Base-by-base conservation (phyloP, 257 asterid genomes). In the Henckelia pumila region DNA sequence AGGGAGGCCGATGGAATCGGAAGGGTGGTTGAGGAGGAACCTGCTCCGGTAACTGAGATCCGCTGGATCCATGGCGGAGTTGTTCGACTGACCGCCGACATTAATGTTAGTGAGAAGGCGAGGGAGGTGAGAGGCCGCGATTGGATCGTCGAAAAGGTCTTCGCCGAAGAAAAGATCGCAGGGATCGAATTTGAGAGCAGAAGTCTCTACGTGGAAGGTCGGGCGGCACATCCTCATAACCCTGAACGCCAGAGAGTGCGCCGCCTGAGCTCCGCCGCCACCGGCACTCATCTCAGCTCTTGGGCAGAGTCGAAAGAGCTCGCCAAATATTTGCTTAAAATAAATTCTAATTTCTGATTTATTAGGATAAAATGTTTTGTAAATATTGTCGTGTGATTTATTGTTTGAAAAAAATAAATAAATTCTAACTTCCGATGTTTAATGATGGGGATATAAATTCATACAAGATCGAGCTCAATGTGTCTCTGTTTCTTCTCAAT, bases 151-250 rank as follows among this genome's bases (percentile, higher is more conserved):
- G 78, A 90, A 93, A 26, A 90, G 84, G 80, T 93, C 96, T 74
- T 93, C 97, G 63, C 99, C 96, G 84, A 88, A 85, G 65, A 90
- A 84, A 76, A 93, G 85, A 81, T 93, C 97, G 71, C 85, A 74
- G 30, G 95, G 96, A 70, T 93, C 94, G 83, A 93, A 90, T 56
- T 82, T 85, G 63, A 93, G 90, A 50, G 95, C 84, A 29, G 85
- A 69, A 37, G 81, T 82, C 66, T 88, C 96, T 22, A 93, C 88
- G 79, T 90, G 97, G 53, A 93, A 80, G 40, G 97, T 81, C 21
- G 99, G 95, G 22, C 96, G 81, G 85, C 99, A 93, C 16, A 90
- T 70, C 17, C 99, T 80, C 97, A 93, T 93, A 64, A 90, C 99
- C 62, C 97, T 71, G 77, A 93, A 93, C 22, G 99, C 99, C 56